Conservation (phyloP, 2,329 filamentous ascomycete genomes). For the Chaetomium sp. region DNA sequence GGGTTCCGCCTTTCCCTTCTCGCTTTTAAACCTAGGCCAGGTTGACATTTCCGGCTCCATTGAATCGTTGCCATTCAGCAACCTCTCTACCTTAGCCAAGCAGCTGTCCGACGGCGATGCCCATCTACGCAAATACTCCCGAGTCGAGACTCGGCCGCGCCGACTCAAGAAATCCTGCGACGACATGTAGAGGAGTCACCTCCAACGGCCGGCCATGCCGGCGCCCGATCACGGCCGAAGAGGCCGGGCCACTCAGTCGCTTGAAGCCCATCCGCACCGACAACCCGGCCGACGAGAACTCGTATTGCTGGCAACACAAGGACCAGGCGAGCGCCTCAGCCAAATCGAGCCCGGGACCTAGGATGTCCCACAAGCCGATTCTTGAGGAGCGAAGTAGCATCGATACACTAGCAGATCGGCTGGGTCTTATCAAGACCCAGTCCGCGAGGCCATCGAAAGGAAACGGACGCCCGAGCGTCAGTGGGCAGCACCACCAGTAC, state of each 20-base stretch:
- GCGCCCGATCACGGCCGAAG: constrained; percentile 52
- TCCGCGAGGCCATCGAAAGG: constrained; percentile 25
- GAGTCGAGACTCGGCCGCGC: constrained; percentile 71
- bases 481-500: constrained; percentile 15
- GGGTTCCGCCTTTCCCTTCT: not conserved
- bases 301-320: constrained; percentile 94
- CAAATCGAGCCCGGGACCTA: constrained; percentile 40
- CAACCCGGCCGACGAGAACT: constrained; percentile 51
- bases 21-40: not conserved
- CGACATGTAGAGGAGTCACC: constrained; percentile 85
- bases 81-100: not conserved
- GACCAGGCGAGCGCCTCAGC: constrained; percentile 62
- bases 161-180: constrained; percentile 77
- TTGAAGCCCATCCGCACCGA: constrained; percentile 34
- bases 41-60: not conserved
- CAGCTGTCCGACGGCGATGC: not conserved
- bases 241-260: constrained; percentile 22
- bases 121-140: constrained; percentile 66
- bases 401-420: constrained; percentile 75
- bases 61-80: not conserved
- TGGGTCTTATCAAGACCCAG: constrained; percentile 59
- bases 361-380: constrained; percentile 42
- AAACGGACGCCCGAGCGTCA: constrained; percentile 23
- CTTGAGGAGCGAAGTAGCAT: constrained; percentile 67
- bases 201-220: constrained; percentile 77